phyloP scores from a whole-genome alignment of 1,284 basidiomycete species.

The Trichosporon coremiiforme region DNA sequence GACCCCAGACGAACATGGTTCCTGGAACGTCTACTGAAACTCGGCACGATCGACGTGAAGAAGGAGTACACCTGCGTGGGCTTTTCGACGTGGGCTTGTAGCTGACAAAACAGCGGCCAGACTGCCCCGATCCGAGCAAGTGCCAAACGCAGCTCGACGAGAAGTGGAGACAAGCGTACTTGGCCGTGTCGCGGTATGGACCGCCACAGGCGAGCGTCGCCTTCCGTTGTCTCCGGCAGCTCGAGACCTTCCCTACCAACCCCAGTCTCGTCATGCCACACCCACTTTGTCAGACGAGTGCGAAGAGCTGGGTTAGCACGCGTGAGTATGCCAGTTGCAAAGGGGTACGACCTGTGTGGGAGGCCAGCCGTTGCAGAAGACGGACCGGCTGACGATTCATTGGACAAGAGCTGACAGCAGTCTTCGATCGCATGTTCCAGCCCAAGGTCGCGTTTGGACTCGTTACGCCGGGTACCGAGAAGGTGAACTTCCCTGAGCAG shows the following conservation, averaged over 20 bases:
- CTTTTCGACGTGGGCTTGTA: neutral
- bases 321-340: conserved; percentile 59
- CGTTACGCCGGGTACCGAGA: conserved; percentile 48
- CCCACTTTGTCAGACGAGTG: conserved; percentile 80
- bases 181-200: conserved; percentile 82
- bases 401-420: conserved; percentile 55
- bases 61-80: conserved; percentile 64
- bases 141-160: conserved; percentile 90
- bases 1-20: conserved; percentile 78
- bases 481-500: conserved; percentile 35
- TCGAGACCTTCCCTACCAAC: conserved; percentile 70
- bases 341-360: too few species aligned
- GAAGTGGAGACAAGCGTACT: conserved; percentile 86
- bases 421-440: conserved; percentile 86
- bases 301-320: conserved; percentile 79
- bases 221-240: conserved; percentile 36
- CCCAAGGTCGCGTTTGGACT: conserved; percentile 41
- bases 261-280: conserved; percentile 87
- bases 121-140: conserved; percentile 74
- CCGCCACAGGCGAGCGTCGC: conserved; percentile 51
- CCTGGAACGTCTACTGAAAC: conserved; percentile 86
- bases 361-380: too few species aligned
- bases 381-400: too few species aligned
- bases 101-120: conserved; percentile 63
- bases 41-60: conserved; percentile 78